Evolutionary conservation across 2,329 filamentous ascomycete species (phyloP).

Genomic region (Xylariomycetidae sp.): DNA sequence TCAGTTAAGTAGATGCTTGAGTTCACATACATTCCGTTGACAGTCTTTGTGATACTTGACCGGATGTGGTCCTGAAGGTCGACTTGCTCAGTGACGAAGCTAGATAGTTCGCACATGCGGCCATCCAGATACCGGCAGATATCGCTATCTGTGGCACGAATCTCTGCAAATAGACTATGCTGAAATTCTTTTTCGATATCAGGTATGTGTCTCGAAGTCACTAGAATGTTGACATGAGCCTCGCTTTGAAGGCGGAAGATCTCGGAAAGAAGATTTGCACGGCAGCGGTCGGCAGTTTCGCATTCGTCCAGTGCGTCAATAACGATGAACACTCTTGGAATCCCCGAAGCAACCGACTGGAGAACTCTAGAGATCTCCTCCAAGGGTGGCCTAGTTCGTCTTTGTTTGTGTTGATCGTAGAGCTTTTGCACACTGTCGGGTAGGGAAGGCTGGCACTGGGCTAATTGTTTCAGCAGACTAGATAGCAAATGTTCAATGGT

Average conservation of each 20-base stretch:
- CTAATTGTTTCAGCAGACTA: slow-evolving; percentile 35
- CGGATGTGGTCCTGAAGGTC: slow-evolving; percentile 16
- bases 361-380: slow-evolving; percentile 17
- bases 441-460: slow-evolving; percentile 12
- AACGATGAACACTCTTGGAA: slow-evolving; percentile 17
- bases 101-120: slow-evolving; percentile 13
- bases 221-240: slow-evolving; percentile 9
- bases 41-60: slow-evolving; percentile 12
- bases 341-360: slow-evolving; percentile 6
- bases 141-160: slow-evolving; percentile 27
- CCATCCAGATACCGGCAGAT: slow-evolving; percentile 22
- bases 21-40: slow-evolving; percentile 29
- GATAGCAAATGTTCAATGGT: slow-evolving; percentile 25
- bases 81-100: slow-evolving; percentile 8
- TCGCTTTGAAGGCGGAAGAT: slow-evolving; percentile 8
- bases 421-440: slow-evolving; percentile 23
- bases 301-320: slow-evolving; percentile 17
- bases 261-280: slow-evolving; percentile 7
- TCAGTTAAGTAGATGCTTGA: neutral
- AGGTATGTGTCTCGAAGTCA: slow-evolving; percentile 12
- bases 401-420: slow-evolving; percentile 15
- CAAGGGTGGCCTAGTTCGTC: slow-evolving; percentile 16
- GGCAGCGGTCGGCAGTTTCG: slow-evolving; percentile 3
- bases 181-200: slow-evolving; percentile 10
- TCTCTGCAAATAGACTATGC: slow-evolving; percentile 16